These are phyloP conservation scores for Phytophthora fragariae DNA, from an alignment of 352 stramenopile species.

Conservation along the genomic window DNA sequence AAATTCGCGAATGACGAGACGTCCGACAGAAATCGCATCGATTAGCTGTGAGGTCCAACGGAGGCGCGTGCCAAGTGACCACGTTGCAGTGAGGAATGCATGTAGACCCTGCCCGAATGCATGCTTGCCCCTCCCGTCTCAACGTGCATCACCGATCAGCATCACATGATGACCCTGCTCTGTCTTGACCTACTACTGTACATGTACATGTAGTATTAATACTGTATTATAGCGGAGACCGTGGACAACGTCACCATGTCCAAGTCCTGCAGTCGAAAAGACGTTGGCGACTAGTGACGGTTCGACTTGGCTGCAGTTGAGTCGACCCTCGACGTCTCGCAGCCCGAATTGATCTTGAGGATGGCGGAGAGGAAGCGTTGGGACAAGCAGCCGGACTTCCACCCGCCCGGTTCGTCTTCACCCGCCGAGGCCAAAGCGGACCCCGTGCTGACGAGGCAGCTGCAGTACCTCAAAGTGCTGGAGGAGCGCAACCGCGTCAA, in stretches of 20 bases:
- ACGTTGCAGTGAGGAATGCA: slow-evolving; percentile 21
- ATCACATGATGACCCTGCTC: not conserved
- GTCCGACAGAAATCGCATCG: not conserved
- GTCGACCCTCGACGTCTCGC: slow-evolving; percentile 5
- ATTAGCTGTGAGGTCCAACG: not conserved
- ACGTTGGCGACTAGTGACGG: slow-evolving; percentile 8
- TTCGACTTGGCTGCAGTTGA: not conserved
- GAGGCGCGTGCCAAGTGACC: not conserved
- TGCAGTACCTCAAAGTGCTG: slow-evolving; percentile 86
- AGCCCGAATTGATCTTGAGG: slow-evolving; percentile 1
- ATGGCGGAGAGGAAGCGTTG: slow-evolving; percentile 60
- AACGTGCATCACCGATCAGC: slow-evolving; percentile 1
- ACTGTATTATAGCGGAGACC: not conserved
- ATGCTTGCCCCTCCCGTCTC: slow-evolving; percentile 7
- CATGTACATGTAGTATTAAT: too few relatives aligned
- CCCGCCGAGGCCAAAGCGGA: slow-evolving; percentile 37
- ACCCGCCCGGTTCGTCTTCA: slow-evolving; percentile 1
- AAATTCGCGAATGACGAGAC: not conserved
- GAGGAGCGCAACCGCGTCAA: slow-evolving; percentile 86
- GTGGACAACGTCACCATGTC: not conserved
- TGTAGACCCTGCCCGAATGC: slow-evolving; percentile 26
- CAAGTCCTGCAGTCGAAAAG: not conserved
- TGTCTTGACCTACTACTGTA: not conserved
- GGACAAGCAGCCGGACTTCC: slow-evolving; percentile 53
- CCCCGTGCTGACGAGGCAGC: slow-evolving; percentile 76